Evolutionary conservation across 805 yeast genomes (phyloP).

Genomic region (Hermanozyma aechmeae): DNA sequence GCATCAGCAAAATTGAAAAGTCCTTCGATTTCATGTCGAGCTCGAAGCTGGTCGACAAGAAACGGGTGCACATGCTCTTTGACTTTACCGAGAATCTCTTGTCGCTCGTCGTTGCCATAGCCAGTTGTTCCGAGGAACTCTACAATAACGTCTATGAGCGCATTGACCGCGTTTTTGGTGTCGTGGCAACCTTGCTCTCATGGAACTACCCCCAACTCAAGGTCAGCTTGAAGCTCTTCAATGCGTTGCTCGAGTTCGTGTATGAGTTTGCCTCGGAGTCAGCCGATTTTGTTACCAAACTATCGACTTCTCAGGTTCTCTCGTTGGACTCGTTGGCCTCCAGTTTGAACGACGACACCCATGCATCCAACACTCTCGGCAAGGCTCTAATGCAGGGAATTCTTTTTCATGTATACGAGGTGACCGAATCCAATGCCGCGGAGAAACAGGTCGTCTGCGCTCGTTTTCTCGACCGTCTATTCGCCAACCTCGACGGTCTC

Average conservation of each 20-base stretch:
- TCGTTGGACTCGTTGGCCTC: constrained; percentile 8
- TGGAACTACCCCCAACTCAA: constrained; percentile 26
- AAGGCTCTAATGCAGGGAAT: constrained; percentile 33
- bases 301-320: constrained; percentile 7
- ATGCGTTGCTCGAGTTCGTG: constrained; percentile 45
- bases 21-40: constrained; percentile 37
- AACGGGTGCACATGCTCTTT: constrained; percentile 34
- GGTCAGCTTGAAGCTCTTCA: constrained; percentile 36
- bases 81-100: constrained; percentile 68
- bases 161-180: constrained; percentile 28
- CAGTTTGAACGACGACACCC: background rate
- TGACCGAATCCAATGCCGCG: too few species aligned
- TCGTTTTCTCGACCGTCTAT: too few species aligned
- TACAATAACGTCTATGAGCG: constrained; percentile 38
- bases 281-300: constrained; percentile 35
- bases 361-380: constrained; percentile 14
- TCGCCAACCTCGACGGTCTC: too few species aligned
- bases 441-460: too few species aligned
- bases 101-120: constrained; percentile 58
- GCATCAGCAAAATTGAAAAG: constrained; percentile 40
- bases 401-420: constrained; percentile 32
- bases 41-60: constrained; percentile 11
- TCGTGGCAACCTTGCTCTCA: constrained; percentile 27
- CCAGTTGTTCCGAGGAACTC: constrained; percentile 49
- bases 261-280: constrained; percentile 57